Evolutionary conservation across 495 filamentous ascomycete genomes (phyloP), one percentile per base, ranked within the genome.

Genomic region (Xylaria palmicola): DNA sequence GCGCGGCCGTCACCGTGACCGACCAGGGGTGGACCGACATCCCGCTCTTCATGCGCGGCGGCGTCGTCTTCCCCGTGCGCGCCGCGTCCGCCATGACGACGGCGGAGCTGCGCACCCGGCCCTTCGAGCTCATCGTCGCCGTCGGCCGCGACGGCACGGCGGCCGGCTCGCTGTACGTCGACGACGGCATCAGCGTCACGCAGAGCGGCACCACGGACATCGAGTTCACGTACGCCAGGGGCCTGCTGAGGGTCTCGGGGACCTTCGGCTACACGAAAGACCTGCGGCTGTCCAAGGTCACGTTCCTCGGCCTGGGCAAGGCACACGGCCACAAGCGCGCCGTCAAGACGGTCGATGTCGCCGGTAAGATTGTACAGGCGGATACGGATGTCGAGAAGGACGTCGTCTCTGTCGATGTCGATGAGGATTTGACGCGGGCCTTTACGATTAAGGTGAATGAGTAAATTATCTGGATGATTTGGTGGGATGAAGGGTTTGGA

Each of bases 71-170:
- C 40, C 90, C 91, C 0, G 67, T 85, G 32, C 82, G 91, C 6
- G 71, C 77, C 10, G 75, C 79, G 36, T 80, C 81, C 51, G 86
- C 85, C 15, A 87, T 85, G 72, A 93, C 91, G 7, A 93, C 90
- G 3, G 76, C 80, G 15, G 86, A 85, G 59, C 70, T 93, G 22
- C 81, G 91, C 26, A 76, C 81, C 56, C 77, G 85, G 63, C 74
- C 85, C 53, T 92, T 93, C 75, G 83, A 88, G 72, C 72, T 95
- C 40, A 57, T 93, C 29, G 75, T 95, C 32, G 85, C 90, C 1
- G 81, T 89, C 0, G 84, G 75, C 24, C 60, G 62, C 34, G 73
- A 79, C 37, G 77, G 77, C 39, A 74, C 61, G 39, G 78, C 77
- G 0, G 36, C 50, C 6, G 78, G 78, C 3, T 44, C 49, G 45